Evolutionary conservation across 192 early-diverging fungal species (phyloP), one percentile per base, ranked within the genome.

Genomic region (Spizellomyces punctatus): DNA sequence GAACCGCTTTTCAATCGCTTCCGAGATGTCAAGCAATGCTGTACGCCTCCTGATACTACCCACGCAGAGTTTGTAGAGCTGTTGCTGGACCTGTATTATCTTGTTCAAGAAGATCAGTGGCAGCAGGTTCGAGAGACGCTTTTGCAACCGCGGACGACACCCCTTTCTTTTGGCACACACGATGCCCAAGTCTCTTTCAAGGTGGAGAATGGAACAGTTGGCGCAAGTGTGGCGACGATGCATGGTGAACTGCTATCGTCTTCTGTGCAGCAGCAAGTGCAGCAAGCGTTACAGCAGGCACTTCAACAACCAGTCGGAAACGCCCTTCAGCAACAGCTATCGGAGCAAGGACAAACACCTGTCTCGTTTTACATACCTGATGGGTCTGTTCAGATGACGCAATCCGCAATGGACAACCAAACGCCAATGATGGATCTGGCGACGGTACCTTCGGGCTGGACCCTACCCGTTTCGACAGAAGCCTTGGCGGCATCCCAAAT

Each of bases 1-100:
- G 73, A 75, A 41, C 66, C 73, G 8, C 42, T 75, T 5, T 75
- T 66, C 55, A 68, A 66, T 46, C 19, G 65, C 41, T 75, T 75
- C 50, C 65, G 65, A 5, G 73, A 75, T 43, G 17, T 69, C 14
- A 75, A 75, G 46, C 64, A 75, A 42, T 43, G 66, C 10, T 75
- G 62, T 43, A 64, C 73, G 6, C 73, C 73, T 8, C 62, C 73
- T 4, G 73, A 67, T 44, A 75, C 73, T 10, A 75, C 73, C 8
- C 73, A 75, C 43, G 66, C 73, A 6, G 73, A 75, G 42, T 75
- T 75, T 69, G 73, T 75, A 9, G 73, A 75, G 27, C 43, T 75
- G 46, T 42, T 75, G 59, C 66, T 75, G n/a, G 73, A 75, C 46
- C 52, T 75, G 58, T 49, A 72, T 27, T 55, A 72, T 43, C 49